Evolutionary conservation across 2,329 filamentous ascomycete species (phyloP).

Genomic region (Paraphaeosphaeria minitans): DNA sequence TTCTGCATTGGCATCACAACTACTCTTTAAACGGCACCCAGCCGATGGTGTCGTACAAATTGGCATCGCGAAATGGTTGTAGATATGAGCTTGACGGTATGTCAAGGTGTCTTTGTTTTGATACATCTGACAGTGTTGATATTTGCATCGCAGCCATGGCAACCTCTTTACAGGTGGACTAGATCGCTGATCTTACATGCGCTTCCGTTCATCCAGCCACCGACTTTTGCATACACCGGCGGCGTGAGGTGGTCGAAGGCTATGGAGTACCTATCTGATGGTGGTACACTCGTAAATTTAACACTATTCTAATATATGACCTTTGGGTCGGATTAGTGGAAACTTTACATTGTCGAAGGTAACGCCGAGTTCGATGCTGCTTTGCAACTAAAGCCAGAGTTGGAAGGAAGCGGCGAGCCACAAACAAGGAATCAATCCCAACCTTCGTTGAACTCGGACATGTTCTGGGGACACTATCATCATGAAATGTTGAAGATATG

Average conservation of each 20-base stretch:
- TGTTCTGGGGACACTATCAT: conserved; percentile 16
- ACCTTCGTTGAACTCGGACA: conserved; percentile 14
- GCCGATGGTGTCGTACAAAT: conserved; percentile 21
- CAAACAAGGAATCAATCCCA: neutral
- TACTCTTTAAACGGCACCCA: conserved; percentile 16
- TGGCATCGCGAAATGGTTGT: conserved; percentile 19
- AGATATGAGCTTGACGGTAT: conserved; percentile 16
- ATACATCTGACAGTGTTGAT: neutral
- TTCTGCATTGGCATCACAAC: conserved; percentile 5
- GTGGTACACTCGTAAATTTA: neutral
- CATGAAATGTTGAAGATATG: conserved; percentile 17
- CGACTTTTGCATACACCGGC: conserved; percentile 17
- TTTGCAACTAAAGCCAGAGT: neutral
- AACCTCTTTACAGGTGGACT: neutral
- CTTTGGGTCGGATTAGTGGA: neutral
- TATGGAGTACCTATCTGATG: conserved; percentile 9
- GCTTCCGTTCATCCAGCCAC: conserved; percentile 14
- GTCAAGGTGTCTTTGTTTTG: neutral
- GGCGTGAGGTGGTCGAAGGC: conserved; percentile 21
- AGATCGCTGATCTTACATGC: neutral
- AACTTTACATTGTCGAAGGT: neutral
- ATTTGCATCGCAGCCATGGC: neutral
- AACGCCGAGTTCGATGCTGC: neutral
- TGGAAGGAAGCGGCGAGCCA: neutral
- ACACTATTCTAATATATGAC: neutral